Percentiles rank a stretch among this genome's conserved stretches.
phyloP scores from a whole-genome alignment of 345 rosid genomes.

The rapeseed (Brassica napus) region Da-Ae NC_063450.1:35301501-35302000 shows the following conservation, averaged over 20 bases:
- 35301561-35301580: too few relatives aligned
- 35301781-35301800: background rate
- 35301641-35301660: too few relatives aligned
- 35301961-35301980: constrained; percentile 24
- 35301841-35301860: constrained; percentile 1
- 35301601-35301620: too few relatives aligned
- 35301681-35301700: constrained; percentile 27
- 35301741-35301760: constrained; percentile 4
- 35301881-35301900: constrained; percentile 29
- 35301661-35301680: background rate
- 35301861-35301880: constrained; percentile 28
- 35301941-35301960: constrained; percentile 16
- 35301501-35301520: too few relatives aligned
- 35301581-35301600: too few relatives aligned
- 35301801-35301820: background rate
- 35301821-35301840: background rate
- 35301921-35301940: constrained; percentile 27
- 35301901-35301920: constrained; percentile 16
- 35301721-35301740: constrained; percentile 3
- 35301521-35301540: too few relatives aligned
- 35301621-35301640: too few relatives aligned
- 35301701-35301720: constrained; percentile 17
- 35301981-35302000: constrained; percentile 20
- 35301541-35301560: too few relatives aligned
- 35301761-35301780: constrained; percentile 3